Evolutionary conservation across 345 rosid genomes (phyloP), one percentile per base, ranked within the genome.

Genomic region (Aquilaria sinensis): DNA sequence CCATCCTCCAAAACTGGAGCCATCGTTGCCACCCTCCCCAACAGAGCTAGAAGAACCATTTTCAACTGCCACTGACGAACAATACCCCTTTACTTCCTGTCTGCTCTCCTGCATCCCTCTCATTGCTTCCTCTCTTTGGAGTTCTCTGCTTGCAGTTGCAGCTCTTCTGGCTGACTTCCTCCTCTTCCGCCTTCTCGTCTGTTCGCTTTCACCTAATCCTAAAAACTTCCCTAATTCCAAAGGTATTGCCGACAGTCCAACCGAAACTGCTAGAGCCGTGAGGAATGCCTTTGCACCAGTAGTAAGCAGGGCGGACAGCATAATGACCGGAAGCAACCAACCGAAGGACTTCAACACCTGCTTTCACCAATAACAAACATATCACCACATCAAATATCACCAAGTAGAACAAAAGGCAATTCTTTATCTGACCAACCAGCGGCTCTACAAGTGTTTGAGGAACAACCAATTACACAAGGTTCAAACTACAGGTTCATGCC

Each of bases 251-350:
- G 85, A 80, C 67, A 62, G 74, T 47, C 69, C 87, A 50, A 86
- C 16, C 41, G 78, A 57, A 29, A 83, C 34, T 31, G 74, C 77
- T 29, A 77, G 61, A 30, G 82, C 51, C 70, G 58, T 54, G 54
- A 83, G 66, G 66, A 86, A 79, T 46, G 92, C 83, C 69, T 83
- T 80, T n/a, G 77, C 87, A 47, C 89, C 92, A 13, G 75, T 63
- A 55, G 84, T 81, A 54, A 72, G 29, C 56, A 86, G 57, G 49
- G 52, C 49, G 1, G 89, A 78, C 34, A 76, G 13, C 47, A 79
- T 54, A 62, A 81, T 64, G n/a, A 64, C 66, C 2, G 89, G 89
- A 63, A 80, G 75, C 10, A 54, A 14, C 89, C 83, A 83, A 48
- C 93, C 93, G 63, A 60, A 83, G 57, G 89, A 81, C 75, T 74